Base-by-base conservation (phyloP, 2,329 filamentous ascomycete species). In the Alternaria postmessia region DNA sequence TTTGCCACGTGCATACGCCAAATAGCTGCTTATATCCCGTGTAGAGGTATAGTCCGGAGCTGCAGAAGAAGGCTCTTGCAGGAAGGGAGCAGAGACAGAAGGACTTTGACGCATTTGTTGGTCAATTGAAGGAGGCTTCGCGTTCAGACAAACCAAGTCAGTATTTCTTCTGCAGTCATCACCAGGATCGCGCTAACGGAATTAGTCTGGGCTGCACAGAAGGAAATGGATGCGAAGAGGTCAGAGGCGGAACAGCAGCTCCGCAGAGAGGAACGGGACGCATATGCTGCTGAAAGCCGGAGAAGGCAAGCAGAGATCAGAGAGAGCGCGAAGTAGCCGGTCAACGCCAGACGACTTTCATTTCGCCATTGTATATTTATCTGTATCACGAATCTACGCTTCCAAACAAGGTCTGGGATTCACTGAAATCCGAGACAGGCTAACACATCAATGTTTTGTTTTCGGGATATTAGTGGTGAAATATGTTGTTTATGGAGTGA, bases 71-170 rank as follows among this genome's bases (percentile, higher is more conserved):
- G 74, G 93, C 91, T 63, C 82, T 96, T n/a, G 93, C 94, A 78
- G 87, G 89, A 59, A 87, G 93, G 18, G 85, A 90, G 59, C 88
- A 91, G 76, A 87, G 87, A 61, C 88, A 95, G 74, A 86, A 94
- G 79, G 93, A 97, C 60, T 97, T 97, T 71, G 91, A 97, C 75
- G 87, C 93, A 57, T 98, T 97, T 74, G 91, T 97, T 28, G 86
- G 75, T 49, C 88, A 89, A 70, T 80, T 99, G 75, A 97, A 96
- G 84, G 88, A 94, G 71, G 92, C 94, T 78, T 91, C 92, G 26
- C 96, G 94, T 82, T 95, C 91, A 14, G 90, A 96, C 75, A 97
- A 94, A 81, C 92, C 92, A 43, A 96, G 93, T 96, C 84, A 62
- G 90, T 51, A 14, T 41, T 42, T 12, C 24, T 22, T 32, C 28